Evolutionary conservation across 352 stramenopile species (phyloP).

Genomic region (Phytophthora litchii): DNA sequence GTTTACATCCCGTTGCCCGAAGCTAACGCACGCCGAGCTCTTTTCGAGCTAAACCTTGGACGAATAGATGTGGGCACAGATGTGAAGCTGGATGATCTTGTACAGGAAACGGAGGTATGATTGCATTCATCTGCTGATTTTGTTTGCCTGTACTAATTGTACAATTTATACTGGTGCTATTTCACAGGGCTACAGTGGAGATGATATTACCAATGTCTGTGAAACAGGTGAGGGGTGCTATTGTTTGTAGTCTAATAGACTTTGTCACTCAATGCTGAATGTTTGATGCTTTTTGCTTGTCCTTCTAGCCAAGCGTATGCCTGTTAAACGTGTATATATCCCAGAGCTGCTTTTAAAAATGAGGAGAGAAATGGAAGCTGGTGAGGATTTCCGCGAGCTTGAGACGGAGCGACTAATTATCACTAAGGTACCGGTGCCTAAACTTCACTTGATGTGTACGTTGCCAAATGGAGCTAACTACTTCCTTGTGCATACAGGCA

Average conservation of each 20-base stretch:
- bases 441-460: no score
- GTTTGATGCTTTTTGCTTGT: slow-evolving; percentile 31
- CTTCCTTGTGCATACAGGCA: slow-evolving; percentile 13
- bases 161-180: neutral
- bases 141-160: neutral
- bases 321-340: slow-evolving; percentile 80
- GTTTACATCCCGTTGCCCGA: slow-evolving; percentile 87
- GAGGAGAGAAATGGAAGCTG: slow-evolving; percentile 48
- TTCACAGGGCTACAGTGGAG: slow-evolving; percentile 56
- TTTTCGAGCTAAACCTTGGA: slow-evolving; percentile 82
- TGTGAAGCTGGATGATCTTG: slow-evolving; percentile 74
- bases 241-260: neutral
- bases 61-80: slow-evolving; percentile 82
- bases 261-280: no score
- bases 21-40: slow-evolving; percentile 56
- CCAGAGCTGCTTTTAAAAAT: slow-evolving; percentile 67
- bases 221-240: slow-evolving; percentile 39
- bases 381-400: slow-evolving; percentile 44
- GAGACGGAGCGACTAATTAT: slow-evolving; percentile 67
- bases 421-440: slow-evolving; percentile 46
- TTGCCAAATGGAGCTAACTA: neutral
- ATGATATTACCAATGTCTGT: slow-evolving; percentile 66
- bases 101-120: slow-evolving; percentile 65
- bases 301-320: slow-evolving; percentile 74
- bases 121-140: neutral